Conservation (phyloP, 108 stramenopile genomes). For the Conticribra weissflogii region DNA sequence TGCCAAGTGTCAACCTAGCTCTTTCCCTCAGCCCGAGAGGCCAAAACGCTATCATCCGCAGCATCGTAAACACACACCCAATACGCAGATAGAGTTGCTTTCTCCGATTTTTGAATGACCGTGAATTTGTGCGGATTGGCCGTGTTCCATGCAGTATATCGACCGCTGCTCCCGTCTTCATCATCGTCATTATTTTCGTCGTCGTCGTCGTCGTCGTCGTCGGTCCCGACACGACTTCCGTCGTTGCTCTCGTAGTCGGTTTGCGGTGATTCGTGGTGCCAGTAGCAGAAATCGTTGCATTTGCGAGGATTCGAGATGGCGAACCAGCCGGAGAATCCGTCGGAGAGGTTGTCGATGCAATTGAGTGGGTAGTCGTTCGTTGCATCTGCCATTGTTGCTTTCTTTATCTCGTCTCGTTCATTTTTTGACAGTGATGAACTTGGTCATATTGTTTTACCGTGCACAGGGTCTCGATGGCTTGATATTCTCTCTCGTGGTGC, state of each 20-base stretch:
- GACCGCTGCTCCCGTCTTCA: background rate
- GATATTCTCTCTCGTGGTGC: too few species aligned
- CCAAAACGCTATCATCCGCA: constrained; percentile 26
- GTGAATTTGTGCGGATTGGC: constrained; percentile 43
- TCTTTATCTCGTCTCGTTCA: too few species aligned
- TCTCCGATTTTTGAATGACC: constrained; percentile 13
- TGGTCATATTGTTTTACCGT: too few species aligned
- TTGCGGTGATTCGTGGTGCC: constrained; percentile 10
- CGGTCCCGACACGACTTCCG: too few species aligned
- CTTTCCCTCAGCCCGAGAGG: constrained; percentile 17
- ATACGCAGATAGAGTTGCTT: constrained; percentile 3
- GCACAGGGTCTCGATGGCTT: too few species aligned
- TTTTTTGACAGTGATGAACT: too few species aligned
- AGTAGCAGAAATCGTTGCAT: constrained; percentile 58
- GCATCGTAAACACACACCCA: constrained; percentile 45
- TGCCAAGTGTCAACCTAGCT: constrained; percentile 42
- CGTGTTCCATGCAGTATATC: constrained; percentile 35
- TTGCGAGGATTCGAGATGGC: constrained; percentile 38
- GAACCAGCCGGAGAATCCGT: constrained; percentile 55
- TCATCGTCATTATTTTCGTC: constrained; percentile 7
- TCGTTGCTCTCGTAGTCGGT: background rate
- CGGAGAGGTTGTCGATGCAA: constrained; percentile 38
- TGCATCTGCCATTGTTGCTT: background rate
- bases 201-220: background rate
- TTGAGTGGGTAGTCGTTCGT: constrained; percentile 33